Percentiles rank a stretch among this genome's conserved stretches.
These are phyloP conservation scores for Houttuynia cordata DNA, from an alignment of 164 flowering plant genomes.

Conservation along the genomic window DNA sequence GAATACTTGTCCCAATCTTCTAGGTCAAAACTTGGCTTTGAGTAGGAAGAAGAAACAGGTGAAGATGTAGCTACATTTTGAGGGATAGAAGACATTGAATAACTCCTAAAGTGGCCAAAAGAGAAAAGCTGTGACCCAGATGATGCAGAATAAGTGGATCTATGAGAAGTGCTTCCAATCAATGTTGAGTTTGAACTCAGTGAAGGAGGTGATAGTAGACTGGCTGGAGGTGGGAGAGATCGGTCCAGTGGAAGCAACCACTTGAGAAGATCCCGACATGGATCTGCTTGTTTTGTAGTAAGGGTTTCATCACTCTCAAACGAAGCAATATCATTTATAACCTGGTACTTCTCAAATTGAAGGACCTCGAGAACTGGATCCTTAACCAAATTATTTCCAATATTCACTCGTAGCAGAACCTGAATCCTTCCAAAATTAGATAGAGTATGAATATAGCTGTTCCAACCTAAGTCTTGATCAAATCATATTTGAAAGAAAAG, in stretches of 20 bases:
- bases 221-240: constrained; percentile 42
- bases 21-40: constrained; percentile 45
- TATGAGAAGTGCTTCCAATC: constrained; percentile 37
- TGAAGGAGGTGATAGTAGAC: constrained; percentile 58
- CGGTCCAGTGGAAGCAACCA: constrained; percentile 93
- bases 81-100: constrained; percentile 94
- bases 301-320: constrained; percentile 19
- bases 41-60: constrained; percentile 27
- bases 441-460: constrained; percentile 22
- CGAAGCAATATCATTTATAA: constrained; percentile 14
- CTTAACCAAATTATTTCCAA: constrained; percentile 47
- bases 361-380: constrained; percentile 86
- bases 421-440: constrained; percentile 79
- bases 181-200: constrained; percentile 33
- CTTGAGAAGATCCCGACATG: constrained; percentile 67
- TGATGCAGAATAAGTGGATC: constrained; percentile 33
- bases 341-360: constrained; percentile 75
- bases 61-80: constrained; percentile 35
- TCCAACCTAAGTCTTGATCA: not conserved
- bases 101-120: constrained; percentile 80
- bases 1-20: constrained; percentile 68
- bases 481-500: not conserved
- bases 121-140: constrained; percentile 80
- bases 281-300: constrained; percentile 32
- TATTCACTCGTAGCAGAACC: constrained; percentile 87